Conservation (phyloP, 208 protist species). For the Acanthamoeba healyi region DNA sequence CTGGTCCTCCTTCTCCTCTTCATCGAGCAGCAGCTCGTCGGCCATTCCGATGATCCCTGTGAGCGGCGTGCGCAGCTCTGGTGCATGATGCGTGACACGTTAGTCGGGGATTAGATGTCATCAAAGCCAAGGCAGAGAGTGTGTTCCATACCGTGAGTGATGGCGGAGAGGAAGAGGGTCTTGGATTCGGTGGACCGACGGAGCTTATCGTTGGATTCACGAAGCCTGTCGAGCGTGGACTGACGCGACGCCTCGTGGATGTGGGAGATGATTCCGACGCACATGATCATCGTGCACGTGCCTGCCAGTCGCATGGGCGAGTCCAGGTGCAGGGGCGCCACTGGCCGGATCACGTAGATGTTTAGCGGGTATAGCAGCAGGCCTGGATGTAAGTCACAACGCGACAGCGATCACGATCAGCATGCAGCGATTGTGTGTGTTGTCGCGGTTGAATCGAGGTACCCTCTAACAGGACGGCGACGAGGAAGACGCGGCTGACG, state of each 20-base stretch:
- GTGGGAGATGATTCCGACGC: conserved; percentile 17
- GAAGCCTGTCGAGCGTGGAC: neutral
- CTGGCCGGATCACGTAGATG: neutral
- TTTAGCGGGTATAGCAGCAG: neutral
- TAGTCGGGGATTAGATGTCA: no score
- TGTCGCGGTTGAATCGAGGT: no score
- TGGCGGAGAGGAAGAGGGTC: conserved; percentile 51
- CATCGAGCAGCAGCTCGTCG: conserved; percentile 42
- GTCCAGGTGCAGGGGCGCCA: neutral
- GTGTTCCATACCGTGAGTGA: conserved; percentile 31
- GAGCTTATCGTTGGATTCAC: conserved; percentile 53
- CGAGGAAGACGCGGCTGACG: neutral
- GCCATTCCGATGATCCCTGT: conserved; percentile 47
- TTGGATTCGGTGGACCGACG: conserved; percentile 42
- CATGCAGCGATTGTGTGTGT: no score
- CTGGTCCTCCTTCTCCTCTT: neutral
- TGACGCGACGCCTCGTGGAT: conserved; percentile 5
- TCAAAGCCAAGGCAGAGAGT: no score
- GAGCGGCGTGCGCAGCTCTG: conserved; percentile 58
- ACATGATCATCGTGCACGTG: neutral
- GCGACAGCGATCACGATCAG: no score
- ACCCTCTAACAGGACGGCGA: neutral
- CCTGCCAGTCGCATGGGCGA: neutral
- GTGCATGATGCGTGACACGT: no score
- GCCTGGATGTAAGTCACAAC: no score